These are phyloP conservation scores for Coelastrella sp. DNA, from an alignment of 139 green algal species.

Conservation along the genomic window DNA sequence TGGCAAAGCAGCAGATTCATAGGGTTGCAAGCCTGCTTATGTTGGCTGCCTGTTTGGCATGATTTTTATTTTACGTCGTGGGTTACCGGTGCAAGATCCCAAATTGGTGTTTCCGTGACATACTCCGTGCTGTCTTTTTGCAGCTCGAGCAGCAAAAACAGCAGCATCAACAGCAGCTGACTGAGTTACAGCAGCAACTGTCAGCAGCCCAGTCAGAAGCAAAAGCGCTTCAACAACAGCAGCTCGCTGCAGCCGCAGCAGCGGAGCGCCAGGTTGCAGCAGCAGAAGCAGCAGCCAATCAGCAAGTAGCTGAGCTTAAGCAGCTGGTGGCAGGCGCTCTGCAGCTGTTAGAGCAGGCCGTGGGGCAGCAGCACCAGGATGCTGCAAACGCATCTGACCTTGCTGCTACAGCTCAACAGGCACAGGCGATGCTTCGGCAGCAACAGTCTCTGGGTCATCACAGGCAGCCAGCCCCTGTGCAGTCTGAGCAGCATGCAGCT, in stretches of 20 bases:
- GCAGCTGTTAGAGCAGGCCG: neutral
- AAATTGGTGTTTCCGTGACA: neutral
- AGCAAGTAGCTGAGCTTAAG: neutral
- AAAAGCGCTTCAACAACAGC: neutral
- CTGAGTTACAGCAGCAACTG: neutral
- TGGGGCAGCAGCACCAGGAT: conserved; percentile 10
- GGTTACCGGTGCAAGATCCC: too few relatives aligned
- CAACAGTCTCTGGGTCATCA: neutral
- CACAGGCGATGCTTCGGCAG: neutral
- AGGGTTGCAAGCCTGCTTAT: too few relatives aligned
- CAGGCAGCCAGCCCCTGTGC: too few relatives aligned
- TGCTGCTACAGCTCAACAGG: neutral
- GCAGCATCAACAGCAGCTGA: conserved; percentile 29
- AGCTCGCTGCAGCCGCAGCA: neutral
- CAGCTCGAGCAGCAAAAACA: neutral
- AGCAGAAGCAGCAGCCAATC: neutral
- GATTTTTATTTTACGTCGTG: too few relatives aligned
- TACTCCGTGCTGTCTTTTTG: neutral
- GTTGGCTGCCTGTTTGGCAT: too few relatives aligned
- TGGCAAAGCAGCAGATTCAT: too few relatives aligned
- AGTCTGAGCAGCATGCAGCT: neutral
- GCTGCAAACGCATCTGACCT: neutral
- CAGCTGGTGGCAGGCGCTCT: neutral
- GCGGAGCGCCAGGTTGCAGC: neutral
- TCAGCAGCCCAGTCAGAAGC: neutral